Base-by-base conservation (phyloP, 805 yeast species). In the Yarrowia deformans region DNA sequence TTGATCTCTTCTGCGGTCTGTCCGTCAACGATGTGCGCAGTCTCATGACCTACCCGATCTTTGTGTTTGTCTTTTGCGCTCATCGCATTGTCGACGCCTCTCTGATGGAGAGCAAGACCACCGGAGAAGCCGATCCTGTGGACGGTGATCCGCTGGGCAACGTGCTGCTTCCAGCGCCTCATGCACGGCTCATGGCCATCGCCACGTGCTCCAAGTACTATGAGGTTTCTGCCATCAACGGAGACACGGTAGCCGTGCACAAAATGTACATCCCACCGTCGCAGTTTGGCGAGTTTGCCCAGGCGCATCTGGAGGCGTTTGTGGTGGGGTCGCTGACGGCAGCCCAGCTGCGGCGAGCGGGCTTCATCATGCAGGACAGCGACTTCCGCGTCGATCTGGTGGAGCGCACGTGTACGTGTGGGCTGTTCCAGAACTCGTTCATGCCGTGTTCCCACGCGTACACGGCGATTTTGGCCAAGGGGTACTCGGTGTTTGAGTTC, bases 241-340 rank as follows among this genome's bases (percentile, higher is more conserved):
- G 66, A 9, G 66, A 60, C 16, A 43, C 66, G 4, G 66, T 60
- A 42, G 66, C 42, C 8, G 52, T 60, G 19, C 66, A 60, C 34
- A 60, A 60, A 14, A 60, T 60, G 66, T 60, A 60, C 52, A 18
- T 60, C 29, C 66, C 66, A 2, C 66, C 66, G 14, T 43, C 66
- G n/a, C 66, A 60, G 52, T 60, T 60, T 60, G 66, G 52, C 32
- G 66, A 60, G 52, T 60, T 60, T 45, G 66, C 66, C 9, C 66
- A 60, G 34, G 66, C 50, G 8, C 66, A 60, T 42, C 66, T 60
- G 32, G 66, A 60, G 52, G 66, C 66, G 40, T 60, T 60, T 60
- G 66, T 45, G 19, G 66, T 60, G 16, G 66, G 66, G 2, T 43
- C 66, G 5, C n/a, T 60, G 43, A 60, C 52, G 0, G 66, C 66